Evolutionary conservation across 2,329 filamentous ascomycete species (phyloP).

Genomic region (Shiraia sp.): DNA sequence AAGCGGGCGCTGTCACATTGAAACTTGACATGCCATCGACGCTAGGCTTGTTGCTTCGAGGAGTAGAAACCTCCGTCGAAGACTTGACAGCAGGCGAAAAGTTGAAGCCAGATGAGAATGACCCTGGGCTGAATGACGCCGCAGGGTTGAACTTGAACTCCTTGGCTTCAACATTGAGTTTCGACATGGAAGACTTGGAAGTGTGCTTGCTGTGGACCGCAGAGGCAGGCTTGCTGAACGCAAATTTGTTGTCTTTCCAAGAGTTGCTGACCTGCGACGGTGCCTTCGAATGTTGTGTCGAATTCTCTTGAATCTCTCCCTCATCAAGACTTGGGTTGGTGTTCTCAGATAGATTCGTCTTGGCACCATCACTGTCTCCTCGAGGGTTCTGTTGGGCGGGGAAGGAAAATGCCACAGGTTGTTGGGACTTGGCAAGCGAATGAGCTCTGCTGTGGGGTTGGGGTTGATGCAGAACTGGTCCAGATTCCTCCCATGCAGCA

Average conservation of each 20-base stretch:
- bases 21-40: constrained; percentile 53
- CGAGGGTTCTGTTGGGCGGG: constrained; percentile 35
- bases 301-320: constrained; percentile 28
- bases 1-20: constrained; percentile 70
- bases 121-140: constrained; percentile 54
- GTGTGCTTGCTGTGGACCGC: constrained; percentile 58
- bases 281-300: constrained; percentile 41
- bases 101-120: constrained; percentile 45
- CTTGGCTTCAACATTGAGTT: constrained; percentile 84
- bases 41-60: constrained; percentile 47
- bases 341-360: constrained; percentile 45
- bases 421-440: constrained; percentile 68
- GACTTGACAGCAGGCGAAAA: constrained; percentile 47
- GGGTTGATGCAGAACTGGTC: constrained; percentile 66
- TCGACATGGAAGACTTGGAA: constrained; percentile 72
- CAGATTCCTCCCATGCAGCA: constrained; percentile 39
- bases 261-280: constrained; percentile 43
- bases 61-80: constrained; percentile 54
- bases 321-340: constrained; percentile 46
- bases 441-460: constrained; percentile 75
- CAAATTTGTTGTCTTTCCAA: constrained; percentile 43
- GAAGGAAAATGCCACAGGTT: constrained; percentile 37
- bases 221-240: constrained; percentile 36
- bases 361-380: constrained; percentile 46
- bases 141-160: constrained; percentile 78